phyloP scores from a whole-genome alignment of 75 land plant species.

The Sequoiadendron giganteum region DNA sequence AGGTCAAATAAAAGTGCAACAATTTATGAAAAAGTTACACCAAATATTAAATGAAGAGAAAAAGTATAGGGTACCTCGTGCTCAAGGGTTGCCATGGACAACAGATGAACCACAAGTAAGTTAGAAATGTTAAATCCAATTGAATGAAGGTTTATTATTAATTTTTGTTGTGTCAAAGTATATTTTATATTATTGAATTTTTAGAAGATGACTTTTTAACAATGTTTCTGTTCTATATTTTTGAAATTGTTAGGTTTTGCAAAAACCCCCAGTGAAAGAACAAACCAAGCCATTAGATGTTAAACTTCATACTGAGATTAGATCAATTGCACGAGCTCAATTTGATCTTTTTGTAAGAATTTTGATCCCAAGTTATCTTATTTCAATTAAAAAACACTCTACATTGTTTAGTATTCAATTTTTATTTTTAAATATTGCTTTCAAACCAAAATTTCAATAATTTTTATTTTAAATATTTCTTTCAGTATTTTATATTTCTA shows the following conservation, averaged over 20 bases:
- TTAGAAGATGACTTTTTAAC: background rate
- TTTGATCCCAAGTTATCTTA: background rate
- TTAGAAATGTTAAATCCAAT: background rate
- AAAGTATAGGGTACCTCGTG: conserved; percentile 31
- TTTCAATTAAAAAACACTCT: background rate
- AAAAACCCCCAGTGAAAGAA: conserved; percentile 37
- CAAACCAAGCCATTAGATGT: conserved; percentile 34
- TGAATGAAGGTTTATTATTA: background rate
- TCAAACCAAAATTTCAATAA: background rate
- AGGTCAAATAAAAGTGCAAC: conserved; percentile 35
- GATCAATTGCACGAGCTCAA: conserved; percentile 39
- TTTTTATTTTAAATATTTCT: background rate
- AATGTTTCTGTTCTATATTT: background rate
- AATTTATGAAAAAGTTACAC: conserved; percentile 29
- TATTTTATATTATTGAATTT: background rate
- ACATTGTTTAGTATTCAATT: background rate
- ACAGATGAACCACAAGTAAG: conserved; percentile 52
- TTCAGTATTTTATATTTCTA: background rate
- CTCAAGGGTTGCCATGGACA: conserved; percentile 53
- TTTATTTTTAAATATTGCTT: background rate
- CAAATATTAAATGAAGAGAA: conserved; percentile 25
- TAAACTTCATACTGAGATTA: conserved; percentile 21
- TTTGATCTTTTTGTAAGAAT: conserved; percentile 37
- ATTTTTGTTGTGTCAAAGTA: background rate
- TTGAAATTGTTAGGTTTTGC: conserved; percentile 21